Percentiles rank a stretch among this genome's conserved stretches.
Conservation (phyloP, 768 basidiomycete genomes). For the Nidularia sp. region DNA sequence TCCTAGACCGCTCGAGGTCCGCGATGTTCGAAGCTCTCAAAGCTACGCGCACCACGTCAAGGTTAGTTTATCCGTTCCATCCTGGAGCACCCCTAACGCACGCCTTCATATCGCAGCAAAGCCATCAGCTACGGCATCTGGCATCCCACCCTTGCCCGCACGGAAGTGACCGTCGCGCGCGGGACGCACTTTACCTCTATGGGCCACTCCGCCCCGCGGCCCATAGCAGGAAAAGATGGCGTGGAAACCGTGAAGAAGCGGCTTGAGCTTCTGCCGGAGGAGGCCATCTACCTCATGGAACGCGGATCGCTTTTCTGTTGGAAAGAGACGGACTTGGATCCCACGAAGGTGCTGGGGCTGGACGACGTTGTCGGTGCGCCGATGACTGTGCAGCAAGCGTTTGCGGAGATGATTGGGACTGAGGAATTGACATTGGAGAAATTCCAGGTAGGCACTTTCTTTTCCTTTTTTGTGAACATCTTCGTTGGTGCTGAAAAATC, state of each 20-base stretch:
- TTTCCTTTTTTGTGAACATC: background rate
- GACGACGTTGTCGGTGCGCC: conserved; percentile 56
- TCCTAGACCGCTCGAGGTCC: conserved; percentile 71
- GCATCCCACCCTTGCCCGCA: conserved; percentile 61
- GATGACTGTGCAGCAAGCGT: conserved; percentile 92
- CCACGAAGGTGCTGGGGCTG: conserved; percentile 24
- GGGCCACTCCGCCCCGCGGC: conserved; percentile 72
- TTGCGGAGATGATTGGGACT: conserved; percentile 76
- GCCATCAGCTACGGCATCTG: conserved; percentile 78
- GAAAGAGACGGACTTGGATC: conserved; percentile 39
- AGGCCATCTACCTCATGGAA: conserved; percentile 91
- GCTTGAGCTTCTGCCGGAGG: conserved; percentile 90
- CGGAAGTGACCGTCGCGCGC: conserved; percentile 65
- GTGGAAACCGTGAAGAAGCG: conserved; percentile 51
- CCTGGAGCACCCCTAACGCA: background rate
- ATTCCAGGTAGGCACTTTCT: conserved; percentile 64
- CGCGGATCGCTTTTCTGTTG: conserved; percentile 86
- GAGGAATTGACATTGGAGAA: conserved; percentile 78
- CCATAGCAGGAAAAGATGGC: conserved; percentile 24
- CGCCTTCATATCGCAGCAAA: conserved; percentile 44
- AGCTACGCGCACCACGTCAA: conserved; percentile 70
- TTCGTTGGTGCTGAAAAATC: background rate
- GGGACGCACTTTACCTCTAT: conserved; percentile 83
- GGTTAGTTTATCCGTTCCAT: conserved; percentile 36
- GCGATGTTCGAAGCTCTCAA: conserved; percentile 87